These are phyloP conservation scores for Sonneratia alba DNA, from an alignment of 345 rosid genomes.

Conservation along the genomic window DNA sequence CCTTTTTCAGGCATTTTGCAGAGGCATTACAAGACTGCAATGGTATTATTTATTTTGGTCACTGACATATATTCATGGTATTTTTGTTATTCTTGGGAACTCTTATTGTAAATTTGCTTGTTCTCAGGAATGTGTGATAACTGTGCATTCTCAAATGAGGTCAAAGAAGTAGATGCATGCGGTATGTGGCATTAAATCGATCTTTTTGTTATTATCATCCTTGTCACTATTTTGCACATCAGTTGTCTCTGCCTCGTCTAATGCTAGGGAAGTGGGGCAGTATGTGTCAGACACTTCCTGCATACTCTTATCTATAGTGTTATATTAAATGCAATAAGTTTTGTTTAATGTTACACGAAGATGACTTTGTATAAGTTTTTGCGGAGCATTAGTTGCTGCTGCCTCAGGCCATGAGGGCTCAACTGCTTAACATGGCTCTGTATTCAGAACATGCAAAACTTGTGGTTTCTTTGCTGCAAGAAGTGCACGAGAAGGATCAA, in stretches of 20 bases:
- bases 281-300: neutral
- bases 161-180: constrained; percentile 60
- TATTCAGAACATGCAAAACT: constrained; percentile 50
- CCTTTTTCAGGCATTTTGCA: constrained; percentile 75
- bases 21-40: constrained; percentile 85
- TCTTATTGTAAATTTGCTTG: constrained; percentile 11
- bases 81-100: neutral
- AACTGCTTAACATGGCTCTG: neutral
- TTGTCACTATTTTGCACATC: neutral
- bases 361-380: neutral
- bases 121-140: constrained; percentile 89
- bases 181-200: constrained; percentile 34
- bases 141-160: constrained; percentile 63
- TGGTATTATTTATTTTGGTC: constrained; percentile 29
- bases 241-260: too few species aligned
- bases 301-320: neutral
- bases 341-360: neutral
- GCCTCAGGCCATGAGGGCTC: neutral
- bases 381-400: neutral
- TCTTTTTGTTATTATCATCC: neutral
- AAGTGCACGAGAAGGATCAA: constrained; percentile 55
- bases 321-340: neutral
- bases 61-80: neutral
- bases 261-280: too few species aligned
- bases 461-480: constrained; percentile 67